Percentiles rank a stretch among this genome's conserved stretches.
phyloP scores from a whole-genome alignment of 352 stramenopile genomes.

The Pythium guiyangense region DNA sequence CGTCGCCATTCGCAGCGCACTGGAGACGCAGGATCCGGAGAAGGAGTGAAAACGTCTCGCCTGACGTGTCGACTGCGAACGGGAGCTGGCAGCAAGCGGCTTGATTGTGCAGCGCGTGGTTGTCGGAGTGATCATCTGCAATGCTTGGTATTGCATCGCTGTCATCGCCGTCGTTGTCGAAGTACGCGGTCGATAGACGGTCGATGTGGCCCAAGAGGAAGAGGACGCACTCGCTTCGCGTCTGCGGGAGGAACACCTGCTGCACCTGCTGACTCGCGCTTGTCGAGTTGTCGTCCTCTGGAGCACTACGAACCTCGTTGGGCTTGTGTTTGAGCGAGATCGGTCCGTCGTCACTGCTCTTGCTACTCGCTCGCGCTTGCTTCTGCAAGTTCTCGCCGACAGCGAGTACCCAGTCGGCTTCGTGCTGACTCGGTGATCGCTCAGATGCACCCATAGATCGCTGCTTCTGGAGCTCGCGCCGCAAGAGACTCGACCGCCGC shows the following conservation, averaged over 20 bases:
- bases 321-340: not conserved
- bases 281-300: not conserved
- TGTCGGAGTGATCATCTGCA: too few species aligned
- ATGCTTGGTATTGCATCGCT: not conserved
- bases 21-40: conserved; percentile 23
- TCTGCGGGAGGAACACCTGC: conserved; percentile 5
- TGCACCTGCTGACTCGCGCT: too few species aligned
- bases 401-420: conserved; percentile 8
- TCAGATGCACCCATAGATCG: too few species aligned
- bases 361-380: not conserved
- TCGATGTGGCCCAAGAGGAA: conserved; percentile 46
- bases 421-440: not conserved
- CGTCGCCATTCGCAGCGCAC: not conserved
- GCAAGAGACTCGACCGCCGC: conserved; percentile 1
- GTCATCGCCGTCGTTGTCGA: conserved; percentile 11
- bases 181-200: conserved; percentile 28
- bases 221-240: conserved; percentile 15
- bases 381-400: conserved; percentile 10
- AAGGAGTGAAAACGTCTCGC: conserved; percentile 19
- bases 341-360: not conserved
- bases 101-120: not conserved
- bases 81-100: conserved; percentile 16
- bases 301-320: not conserved
- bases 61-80: conserved; percentile 37
- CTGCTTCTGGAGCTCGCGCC: conserved; percentile 8